Evolutionary conservation across 1,284 basidiomycete genomes (phyloP).

Genomic region (Microstroma glucosiphilum): DNA sequence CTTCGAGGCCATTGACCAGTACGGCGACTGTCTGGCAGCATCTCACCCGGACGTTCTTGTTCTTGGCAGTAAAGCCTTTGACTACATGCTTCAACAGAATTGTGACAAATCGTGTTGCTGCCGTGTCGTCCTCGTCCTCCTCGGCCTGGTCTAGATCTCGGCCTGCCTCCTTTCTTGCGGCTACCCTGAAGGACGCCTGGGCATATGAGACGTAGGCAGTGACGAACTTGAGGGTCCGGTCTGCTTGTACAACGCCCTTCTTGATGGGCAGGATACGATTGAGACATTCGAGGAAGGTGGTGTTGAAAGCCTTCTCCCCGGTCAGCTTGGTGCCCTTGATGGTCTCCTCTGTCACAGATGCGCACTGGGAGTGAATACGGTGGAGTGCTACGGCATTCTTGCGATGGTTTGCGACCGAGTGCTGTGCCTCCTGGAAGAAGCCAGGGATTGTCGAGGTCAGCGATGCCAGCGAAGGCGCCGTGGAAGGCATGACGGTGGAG

Average conservation of each 20-base stretch:
- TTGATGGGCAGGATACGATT: slow-evolving; percentile 69
- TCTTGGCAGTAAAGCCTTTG: slow-evolving; percentile 77
- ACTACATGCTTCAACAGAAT: slow-evolving; percentile 69
- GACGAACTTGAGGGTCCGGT: slow-evolving; percentile 77
- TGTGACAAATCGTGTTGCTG: slow-evolving; percentile 67
- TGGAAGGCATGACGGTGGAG: background rate
- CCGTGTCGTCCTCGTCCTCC: slow-evolving; percentile 66
- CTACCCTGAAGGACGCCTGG: slow-evolving; percentile 33
- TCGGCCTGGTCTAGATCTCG: slow-evolving; percentile 53
- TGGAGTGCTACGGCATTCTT: slow-evolving; percentile 84
- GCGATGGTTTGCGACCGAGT: slow-evolving; percentile 73
- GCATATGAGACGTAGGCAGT: slow-evolving; percentile 68
- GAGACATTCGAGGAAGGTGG: slow-evolving; percentile 59
- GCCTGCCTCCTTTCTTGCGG: slow-evolving; percentile 48
- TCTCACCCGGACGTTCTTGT: slow-evolving; percentile 78
- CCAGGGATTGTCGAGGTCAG: slow-evolving; percentile 11
- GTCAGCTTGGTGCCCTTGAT: slow-evolving; percentile 59
- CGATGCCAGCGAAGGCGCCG: background rate
- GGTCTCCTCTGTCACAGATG: slow-evolving; percentile 58
- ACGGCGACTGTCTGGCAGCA: slow-evolving; percentile 65
- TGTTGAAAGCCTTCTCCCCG: slow-evolving; percentile 76
- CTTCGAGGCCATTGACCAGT: slow-evolving; percentile 32
- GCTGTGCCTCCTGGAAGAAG: slow-evolving; percentile 72
- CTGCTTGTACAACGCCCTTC: slow-evolving; percentile 73
- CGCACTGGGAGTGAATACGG: slow-evolving; percentile 70